A percentile compares a stretch with the other conserved stretches of the same genome.
phyloP scores from a whole-genome alignment of 2,329 filamentous ascomycete species.

The Cladosporium cucumerinum region DNA sequence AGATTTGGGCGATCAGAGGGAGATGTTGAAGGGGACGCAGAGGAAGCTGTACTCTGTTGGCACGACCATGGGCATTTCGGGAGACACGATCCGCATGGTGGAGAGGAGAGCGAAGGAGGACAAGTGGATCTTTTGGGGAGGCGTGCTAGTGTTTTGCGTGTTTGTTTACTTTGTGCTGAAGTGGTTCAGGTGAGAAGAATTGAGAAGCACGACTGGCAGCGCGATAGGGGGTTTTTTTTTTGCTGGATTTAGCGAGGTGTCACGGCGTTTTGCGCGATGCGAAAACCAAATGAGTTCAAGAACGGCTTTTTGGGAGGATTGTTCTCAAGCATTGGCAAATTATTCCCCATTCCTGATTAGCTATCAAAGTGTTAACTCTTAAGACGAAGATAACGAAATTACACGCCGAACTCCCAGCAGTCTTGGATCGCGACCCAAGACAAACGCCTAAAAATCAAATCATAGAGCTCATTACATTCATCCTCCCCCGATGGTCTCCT shows the following conservation, averaged over 20 bases:
- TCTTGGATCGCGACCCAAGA: neutral
- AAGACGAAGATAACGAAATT: neutral
- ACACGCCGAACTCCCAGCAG: neutral
- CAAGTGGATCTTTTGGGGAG: slow-evolving; percentile 95
- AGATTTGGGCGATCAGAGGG: slow-evolving; percentile 82
- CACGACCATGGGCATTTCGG: slow-evolving; percentile 88
- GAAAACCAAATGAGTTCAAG: neutral
- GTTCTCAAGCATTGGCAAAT: neutral
- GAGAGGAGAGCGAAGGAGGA: slow-evolving; percentile 88
- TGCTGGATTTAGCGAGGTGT: slow-evolving; percentile 14
- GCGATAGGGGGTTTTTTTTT: neutral
- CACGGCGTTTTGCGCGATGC: neutral
- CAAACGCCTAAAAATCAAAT: neutral
- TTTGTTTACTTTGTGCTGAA: slow-evolving; percentile 93
- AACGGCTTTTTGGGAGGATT: neutral
- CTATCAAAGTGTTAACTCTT: neutral
- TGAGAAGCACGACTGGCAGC: neutral
- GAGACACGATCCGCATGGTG: slow-evolving; percentile 96
- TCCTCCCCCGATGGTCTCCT: neutral
- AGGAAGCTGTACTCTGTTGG: slow-evolving; percentile 85
- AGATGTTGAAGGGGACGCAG: slow-evolving; percentile 94
- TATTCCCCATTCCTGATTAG: neutral
- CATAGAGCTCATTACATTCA: neutral
- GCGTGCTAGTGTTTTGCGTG: slow-evolving; percentile 78
- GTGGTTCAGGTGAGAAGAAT: slow-evolving; percentile 62